Base-by-base conservation (phyloP, 2,329 filamentous ascomycete genomes). In the Nectriaceae sp. region DNA sequence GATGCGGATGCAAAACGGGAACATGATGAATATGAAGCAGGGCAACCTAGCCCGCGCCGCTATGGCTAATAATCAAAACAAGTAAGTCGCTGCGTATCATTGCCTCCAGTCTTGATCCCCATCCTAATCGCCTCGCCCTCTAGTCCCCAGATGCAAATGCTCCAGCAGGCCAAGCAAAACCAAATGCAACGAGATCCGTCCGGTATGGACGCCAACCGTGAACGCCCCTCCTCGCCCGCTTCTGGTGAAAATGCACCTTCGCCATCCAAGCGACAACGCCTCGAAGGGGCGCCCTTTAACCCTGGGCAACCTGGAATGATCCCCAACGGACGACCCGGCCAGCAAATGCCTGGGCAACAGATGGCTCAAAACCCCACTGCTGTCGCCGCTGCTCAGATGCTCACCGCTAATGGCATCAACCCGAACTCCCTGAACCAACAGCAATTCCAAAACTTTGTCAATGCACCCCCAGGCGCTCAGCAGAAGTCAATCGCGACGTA, bases 131-230 rank as follows among this genome's bases (percentile, higher is more conserved):
- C 29, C 16, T 40, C 20, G 5, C 10, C 50, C 21, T 50, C 38
- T 53, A 88, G 84, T 46, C 84, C 85, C 31, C 84, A 88, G 67
- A 85, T 93, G 76, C 82, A 84, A 40, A 83, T 89, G 72, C 75
- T 90, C 54, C 82, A 84, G 55, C 81, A 85, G 60, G 81, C 82
- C 68, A 86, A 91, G 71, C 84, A 88, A 63, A 85, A 85, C 48
- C 85, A 89, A 66, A 95, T 96, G 89, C 89, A 93, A 67, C 82
- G 90, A 51, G 90, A 96, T 62, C 88, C 89, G 45, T 93, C 90
- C 15, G 85, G 87, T 54, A 90, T 94, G 82, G 90, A 96, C 61
- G 87, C 88, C 69, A 90, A 87, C 70, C 88, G 88, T 51, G 85
- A 87, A 55, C 84, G 91, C 50, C 87, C 90, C 21, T 85, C 87